A percentile compares a stretch with the other conserved stretches of the same genome.
Evolutionary conservation across 352 stramenopile genomes (phyloP).

Genomic region (Globisporangium rhizosaccharum): DNA sequence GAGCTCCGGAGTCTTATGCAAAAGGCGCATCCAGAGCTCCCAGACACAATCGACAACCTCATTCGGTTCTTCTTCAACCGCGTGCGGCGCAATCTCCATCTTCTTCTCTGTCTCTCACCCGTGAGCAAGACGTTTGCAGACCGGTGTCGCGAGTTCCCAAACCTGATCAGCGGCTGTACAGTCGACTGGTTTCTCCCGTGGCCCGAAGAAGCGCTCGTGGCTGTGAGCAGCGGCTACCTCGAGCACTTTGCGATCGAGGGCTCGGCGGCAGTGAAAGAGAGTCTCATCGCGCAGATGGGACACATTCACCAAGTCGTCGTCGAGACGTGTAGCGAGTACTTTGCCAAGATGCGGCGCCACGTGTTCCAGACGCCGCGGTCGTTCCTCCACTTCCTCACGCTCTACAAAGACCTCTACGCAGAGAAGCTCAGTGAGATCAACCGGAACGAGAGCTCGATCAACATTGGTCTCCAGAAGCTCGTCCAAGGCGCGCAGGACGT

Average conservation of each 20-base stretch:
- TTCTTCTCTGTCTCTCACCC: conserved; percentile 86
- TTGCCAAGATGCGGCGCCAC: conserved; percentile 64
- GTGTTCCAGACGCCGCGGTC: conserved; percentile 88
- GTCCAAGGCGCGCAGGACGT: conserved; percentile 84
- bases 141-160: conserved; percentile 83
- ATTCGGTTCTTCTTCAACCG: conserved; percentile 84
- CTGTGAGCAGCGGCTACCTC: conserved; percentile 78
- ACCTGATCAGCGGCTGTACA: conserved; percentile 82
- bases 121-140: conserved; percentile 76
- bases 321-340: conserved; percentile 64
- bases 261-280: conserved; percentile 44
- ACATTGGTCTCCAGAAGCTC: conserved; percentile 87
- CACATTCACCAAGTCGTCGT: conserved; percentile 71
- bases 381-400: conserved; percentile 82
- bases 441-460: conserved; percentile 74
- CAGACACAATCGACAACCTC: conserved; percentile 80
- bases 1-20: conserved; percentile 72
- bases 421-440: conserved; percentile 77
- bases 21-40: conserved; percentile 54
- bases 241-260: conserved; percentile 64
- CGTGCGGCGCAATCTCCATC: conserved; percentile 78
- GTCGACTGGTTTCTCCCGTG: conserved; percentile 91
- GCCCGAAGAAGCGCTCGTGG: conserved; percentile 82
- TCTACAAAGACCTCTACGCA: conserved; percentile 74
- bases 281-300: conserved; percentile 67